Percentiles rank a stretch among this genome's conserved stretches.
phyloP scores from a whole-genome alignment of 805 yeast genomes.

The Vanderwaltozyma verrucispora region DNA sequence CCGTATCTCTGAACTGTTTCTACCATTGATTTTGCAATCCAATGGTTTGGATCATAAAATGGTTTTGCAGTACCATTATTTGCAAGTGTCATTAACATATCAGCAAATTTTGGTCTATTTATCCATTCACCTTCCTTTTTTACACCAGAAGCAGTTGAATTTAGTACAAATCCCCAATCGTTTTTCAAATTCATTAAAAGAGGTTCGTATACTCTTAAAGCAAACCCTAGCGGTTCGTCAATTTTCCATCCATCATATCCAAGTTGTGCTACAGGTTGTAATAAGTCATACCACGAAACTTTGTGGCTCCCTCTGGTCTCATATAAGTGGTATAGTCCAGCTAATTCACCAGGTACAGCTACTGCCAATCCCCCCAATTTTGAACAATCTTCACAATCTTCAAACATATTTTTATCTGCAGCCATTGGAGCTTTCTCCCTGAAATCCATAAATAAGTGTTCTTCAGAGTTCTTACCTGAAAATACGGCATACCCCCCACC shows the following conservation, averaged over 20 bases:
- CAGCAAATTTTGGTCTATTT: slow-evolving; percentile 49
- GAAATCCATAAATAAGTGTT: slow-evolving; percentile 63
- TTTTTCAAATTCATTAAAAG: slow-evolving; percentile 24
- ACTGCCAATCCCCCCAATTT: slow-evolving; percentile 79
- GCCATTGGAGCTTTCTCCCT: slow-evolving; percentile 75
- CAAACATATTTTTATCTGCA: slow-evolving; percentile 59
- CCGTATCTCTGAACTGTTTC: slow-evolving; percentile 40
- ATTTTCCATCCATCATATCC: slow-evolving; percentile 57
- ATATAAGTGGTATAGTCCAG: slow-evolving; percentile 62
- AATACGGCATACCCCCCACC: slow-evolving; percentile 75
- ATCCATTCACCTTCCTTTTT: slow-evolving; percentile 49
- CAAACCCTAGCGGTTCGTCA: slow-evolving; percentile 34
- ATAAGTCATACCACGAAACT: slow-evolving; percentile 58
- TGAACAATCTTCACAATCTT: slow-evolving; percentile 36
- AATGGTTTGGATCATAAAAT: slow-evolving; percentile 77
- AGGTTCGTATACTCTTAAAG: slow-evolving; percentile 32
- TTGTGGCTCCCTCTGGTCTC: slow-evolving; percentile 58
- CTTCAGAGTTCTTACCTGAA: slow-evolving; percentile 29
- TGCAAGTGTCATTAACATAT: slow-evolving; percentile 60
- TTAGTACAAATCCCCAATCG: slow-evolving; percentile 50
- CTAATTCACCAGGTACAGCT: slow-evolving; percentile 85
- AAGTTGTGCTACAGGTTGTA: slow-evolving; percentile 64
- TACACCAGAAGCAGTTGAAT: slow-evolving; percentile 26
- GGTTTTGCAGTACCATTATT: slow-evolving; percentile 64
- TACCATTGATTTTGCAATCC: slow-evolving; percentile 54